A percentile compares a stretch with the other conserved stretches of the same genome.
These are phyloP conservation scores for Lentinus polychrous DNA, from an alignment of 1,284 basidiomycete genomes.

Conservation along the genomic window DNA sequence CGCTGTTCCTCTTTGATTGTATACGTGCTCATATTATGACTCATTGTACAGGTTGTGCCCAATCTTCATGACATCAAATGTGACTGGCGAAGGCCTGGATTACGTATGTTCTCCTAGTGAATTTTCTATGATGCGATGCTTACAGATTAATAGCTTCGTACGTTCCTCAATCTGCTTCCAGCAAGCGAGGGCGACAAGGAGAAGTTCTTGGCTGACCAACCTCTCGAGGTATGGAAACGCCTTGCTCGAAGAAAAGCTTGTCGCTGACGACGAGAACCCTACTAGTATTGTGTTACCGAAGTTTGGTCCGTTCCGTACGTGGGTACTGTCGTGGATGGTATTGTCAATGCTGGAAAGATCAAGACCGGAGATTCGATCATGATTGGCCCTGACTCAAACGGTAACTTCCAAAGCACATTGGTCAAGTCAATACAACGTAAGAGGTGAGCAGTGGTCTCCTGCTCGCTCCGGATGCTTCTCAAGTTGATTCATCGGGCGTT, in stretches of 20 bases:
- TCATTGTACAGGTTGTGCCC: conserved; percentile 67
- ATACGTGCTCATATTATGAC: neutral
- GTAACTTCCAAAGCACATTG: conserved; percentile 77
- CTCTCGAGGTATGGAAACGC: conserved; percentile 63
- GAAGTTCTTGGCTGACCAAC: conserved; percentile 78
- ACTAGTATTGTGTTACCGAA: conserved; percentile 74
- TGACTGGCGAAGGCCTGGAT: conserved; percentile 89
- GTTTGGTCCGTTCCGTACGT: conserved; percentile 88
- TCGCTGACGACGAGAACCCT: conserved; percentile 7
- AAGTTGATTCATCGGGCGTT: neutral
- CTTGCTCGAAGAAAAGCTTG: neutral
- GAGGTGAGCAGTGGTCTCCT: conserved; percentile 37
- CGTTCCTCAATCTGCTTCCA: conserved; percentile 81
- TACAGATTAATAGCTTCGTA: conserved; percentile 49
- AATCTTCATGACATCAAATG: conserved; percentile 92
- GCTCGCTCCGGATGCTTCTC: neutral
- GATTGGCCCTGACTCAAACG: conserved; percentile 90
- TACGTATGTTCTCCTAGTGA: conserved; percentile 37
- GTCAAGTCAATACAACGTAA: conserved; percentile 96
- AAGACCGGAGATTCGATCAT: conserved; percentile 79
- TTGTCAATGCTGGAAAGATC: conserved; percentile 72
- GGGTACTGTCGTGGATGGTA: conserved; percentile 93
- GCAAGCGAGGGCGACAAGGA: conserved; percentile 77
- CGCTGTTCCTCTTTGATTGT: neutral
- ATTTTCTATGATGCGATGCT: neutral